Conservation (phyloP, 2,329 filamentous ascomycete species). For the Pseudopithomyces maydicus region DNA sequence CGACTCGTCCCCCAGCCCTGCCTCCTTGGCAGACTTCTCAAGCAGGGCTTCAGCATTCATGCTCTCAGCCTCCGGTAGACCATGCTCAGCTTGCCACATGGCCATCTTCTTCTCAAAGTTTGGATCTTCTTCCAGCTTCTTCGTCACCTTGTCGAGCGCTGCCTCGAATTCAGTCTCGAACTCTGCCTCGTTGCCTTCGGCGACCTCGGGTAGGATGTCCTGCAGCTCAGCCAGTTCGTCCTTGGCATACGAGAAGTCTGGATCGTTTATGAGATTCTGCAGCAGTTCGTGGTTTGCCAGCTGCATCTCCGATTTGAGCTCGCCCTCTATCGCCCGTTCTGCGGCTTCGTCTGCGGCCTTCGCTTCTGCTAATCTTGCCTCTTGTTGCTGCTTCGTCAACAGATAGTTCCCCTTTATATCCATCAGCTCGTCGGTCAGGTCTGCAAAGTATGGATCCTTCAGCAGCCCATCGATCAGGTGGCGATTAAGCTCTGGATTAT, state of each 20-base stretch:
- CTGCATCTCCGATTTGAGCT: constrained; percentile 21
- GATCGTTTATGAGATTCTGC: constrained; percentile 35
- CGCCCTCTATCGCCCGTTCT: constrained; percentile 16
- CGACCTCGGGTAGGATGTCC: constrained; percentile 25
- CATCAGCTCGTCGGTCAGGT: constrained; percentile 32
- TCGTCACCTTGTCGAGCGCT: constrained; percentile 24
- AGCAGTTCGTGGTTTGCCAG: constrained; percentile 26
- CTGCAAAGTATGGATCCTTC: constrained; percentile 33
- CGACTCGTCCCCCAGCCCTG: constrained; percentile 1
- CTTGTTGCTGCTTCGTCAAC: constrained; percentile 13
- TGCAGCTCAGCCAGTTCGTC: constrained; percentile 30
- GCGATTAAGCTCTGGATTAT: constrained; percentile 24
- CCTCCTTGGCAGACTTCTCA: neutral
- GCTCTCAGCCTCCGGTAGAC: constrained; percentile 6
- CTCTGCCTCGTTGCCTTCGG: constrained; percentile 12
- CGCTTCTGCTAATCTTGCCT: constrained; percentile 14
- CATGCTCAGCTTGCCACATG: constrained; percentile 13
- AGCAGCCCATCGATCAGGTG: constrained; percentile 36
- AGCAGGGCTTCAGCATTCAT: constrained; percentile 13
- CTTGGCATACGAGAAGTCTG: constrained; percentile 27
- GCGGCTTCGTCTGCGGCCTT: constrained; percentile 17
- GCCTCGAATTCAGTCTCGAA: constrained; percentile 24
- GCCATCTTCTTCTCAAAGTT: constrained; percentile 28
- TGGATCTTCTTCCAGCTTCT: constrained; percentile 26
- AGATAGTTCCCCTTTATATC: constrained; percentile 29